A percentile compares a stretch with the other conserved stretches of the same genome.
phyloP scores from a whole-genome alignment of 2,329 filamentous ascomycete genomes.

The Bipolaris zeicola region DNA sequence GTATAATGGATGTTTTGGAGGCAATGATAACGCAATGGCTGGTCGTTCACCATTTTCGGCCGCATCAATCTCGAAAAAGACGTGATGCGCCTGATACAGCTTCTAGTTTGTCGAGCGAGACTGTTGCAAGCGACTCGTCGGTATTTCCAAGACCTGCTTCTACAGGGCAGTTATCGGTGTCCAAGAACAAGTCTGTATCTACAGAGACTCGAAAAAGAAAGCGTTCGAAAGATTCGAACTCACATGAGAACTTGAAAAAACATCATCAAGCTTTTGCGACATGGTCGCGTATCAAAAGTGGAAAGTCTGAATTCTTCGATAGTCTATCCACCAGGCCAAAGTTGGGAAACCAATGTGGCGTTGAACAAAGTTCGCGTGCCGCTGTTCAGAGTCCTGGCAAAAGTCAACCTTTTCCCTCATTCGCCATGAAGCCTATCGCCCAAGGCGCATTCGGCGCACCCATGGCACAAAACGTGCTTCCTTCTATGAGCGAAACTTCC shows the following conservation, averaged over 20 bases:
- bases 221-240: not conserved
- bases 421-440: slow-evolving; percentile 17
- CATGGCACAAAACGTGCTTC: not conserved
- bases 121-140: not conserved
- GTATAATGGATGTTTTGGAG: slow-evolving; percentile 68
- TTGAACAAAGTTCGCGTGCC: not conserved
- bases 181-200: not conserved
- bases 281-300: slow-evolving; percentile 55
- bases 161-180: not conserved
- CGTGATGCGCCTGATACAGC: slow-evolving; percentile 6
- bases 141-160: not conserved
- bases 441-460: slow-evolving; percentile 18
- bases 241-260: slow-evolving; percentile 3
- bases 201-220: slow-evolving; percentile 29
- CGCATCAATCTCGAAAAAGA: slow-evolving; percentile 45
- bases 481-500: not conserved
- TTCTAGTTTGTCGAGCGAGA: not conserved
- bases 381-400: not conserved
- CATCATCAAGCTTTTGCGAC: slow-evolving; percentile 35
- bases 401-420: slow-evolving; percentile 5
- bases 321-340: slow-evolving; percentile 21
- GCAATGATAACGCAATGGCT: slow-evolving; percentile 77
- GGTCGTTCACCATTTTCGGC: slow-evolving; percentile 71
- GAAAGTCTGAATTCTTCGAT: slow-evolving; percentile 43
- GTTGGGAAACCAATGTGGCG: not conserved